Evolutionary conservation across 345 rosid species (phyloP).

Genomic region (Corchorus olitorius): DNA sequence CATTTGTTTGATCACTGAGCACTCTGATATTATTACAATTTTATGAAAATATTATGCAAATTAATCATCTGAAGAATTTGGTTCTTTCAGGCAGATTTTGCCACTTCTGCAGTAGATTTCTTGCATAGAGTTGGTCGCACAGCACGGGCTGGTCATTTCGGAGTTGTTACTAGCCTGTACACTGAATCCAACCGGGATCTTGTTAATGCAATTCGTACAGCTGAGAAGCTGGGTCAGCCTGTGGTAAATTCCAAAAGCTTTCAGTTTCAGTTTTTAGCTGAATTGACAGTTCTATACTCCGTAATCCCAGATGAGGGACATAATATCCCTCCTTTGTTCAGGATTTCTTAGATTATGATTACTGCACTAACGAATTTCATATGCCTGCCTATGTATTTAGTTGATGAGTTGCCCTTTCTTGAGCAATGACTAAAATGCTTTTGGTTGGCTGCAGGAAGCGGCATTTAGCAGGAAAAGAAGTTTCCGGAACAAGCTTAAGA

Average conservation of each 20-base stretch:
- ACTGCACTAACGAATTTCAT: neutral
- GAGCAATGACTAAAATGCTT: conserved; percentile 17
- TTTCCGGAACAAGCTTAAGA: conserved; percentile 76
- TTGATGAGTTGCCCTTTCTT: conserved; percentile 3
- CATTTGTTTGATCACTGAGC: neutral
- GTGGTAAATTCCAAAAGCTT: conserved; percentile 57
- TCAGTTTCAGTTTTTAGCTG: neutral
- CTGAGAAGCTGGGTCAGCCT: conserved; percentile 70
- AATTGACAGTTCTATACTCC: conserved; percentile 11
- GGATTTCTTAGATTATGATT: neutral
- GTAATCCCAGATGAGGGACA: neutral
- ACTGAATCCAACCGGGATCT: conserved; percentile 74
- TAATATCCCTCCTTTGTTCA: conserved; percentile 9
- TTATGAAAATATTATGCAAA: neutral
- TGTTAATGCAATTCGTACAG: conserved; percentile 77
- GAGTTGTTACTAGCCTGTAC: conserved; percentile 89
- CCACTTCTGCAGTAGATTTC: conserved; percentile 90
- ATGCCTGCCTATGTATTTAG: neutral
- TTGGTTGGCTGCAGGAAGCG: conserved; percentile 48
- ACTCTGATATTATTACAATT: neutral
- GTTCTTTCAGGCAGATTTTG: conserved; percentile 87
- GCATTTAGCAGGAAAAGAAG: conserved; percentile 81
- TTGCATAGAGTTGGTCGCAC: conserved; percentile 96
- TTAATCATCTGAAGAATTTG: conserved; percentile 19
- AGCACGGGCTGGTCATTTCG: conserved; percentile 94